A percentile compares a stretch with the other conserved stretches of the same genome.
Conservation (phyloP, 305 asterid genomes). For the Fraxinus xanthoxyloides region DNA sequence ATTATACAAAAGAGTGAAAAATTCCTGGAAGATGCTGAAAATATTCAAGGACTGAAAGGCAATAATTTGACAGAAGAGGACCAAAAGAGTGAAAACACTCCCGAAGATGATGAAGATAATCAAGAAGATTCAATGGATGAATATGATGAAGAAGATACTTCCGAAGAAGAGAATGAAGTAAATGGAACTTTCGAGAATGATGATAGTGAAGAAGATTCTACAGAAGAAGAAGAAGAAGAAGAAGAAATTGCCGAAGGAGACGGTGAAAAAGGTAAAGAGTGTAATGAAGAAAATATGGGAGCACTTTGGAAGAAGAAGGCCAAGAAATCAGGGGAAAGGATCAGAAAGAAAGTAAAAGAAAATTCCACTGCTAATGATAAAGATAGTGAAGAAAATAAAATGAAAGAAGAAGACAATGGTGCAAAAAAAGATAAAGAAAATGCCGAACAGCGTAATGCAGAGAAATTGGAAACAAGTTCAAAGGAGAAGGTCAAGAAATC, state of each 20-base stretch:
- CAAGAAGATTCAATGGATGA: neutral
- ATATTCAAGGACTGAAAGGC: neutral
- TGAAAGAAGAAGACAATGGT: constrained; percentile 1
- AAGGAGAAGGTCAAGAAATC: constrained; percentile 28
- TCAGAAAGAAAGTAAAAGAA: neutral
- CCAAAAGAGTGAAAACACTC: neutral
- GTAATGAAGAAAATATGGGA: constrained; percentile 14
- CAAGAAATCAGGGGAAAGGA: constrained; percentile 13
- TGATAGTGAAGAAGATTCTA: constrained; percentile 28
- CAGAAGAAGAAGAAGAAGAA: constrained; percentile 21
- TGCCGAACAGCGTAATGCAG: constrained; percentile 25
- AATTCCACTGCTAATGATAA: neutral
- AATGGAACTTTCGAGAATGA: constrained; percentile 25
- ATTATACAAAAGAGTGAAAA: neutral
- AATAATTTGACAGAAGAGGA: neutral
- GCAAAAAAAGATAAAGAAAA: constrained; percentile 16
- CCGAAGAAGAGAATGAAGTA: constrained; percentile 37
- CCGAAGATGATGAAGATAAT: constrained; percentile 18
- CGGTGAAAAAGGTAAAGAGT: neutral
- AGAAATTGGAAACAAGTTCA: constrained; percentile 29
- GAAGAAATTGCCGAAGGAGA: constrained; percentile 9
- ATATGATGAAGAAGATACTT: constrained; percentile 9
- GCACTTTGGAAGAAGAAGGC: neutral
- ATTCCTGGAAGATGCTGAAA: neutral
- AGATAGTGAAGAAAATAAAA: constrained; percentile 2